phyloP scores from a whole-genome alignment of 805 yeast genomes.

The Soucietia sequanensis region DNA sequence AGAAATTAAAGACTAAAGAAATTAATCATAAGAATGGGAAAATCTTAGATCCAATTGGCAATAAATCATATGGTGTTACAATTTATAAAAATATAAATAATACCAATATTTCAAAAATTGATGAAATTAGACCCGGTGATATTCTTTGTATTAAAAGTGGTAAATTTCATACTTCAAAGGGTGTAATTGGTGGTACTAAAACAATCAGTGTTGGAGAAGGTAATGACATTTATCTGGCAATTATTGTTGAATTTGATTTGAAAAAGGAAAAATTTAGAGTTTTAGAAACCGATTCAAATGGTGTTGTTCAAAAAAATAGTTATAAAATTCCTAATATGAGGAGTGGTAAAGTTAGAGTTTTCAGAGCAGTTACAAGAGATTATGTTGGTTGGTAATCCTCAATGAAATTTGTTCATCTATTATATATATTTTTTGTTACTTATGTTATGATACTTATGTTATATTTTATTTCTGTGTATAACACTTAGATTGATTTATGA shows the following conservation, averaged over 20 bases:
- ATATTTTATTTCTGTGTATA: too few relatives aligned
- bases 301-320: constrained; percentile 56
- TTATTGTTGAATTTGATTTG: constrained; percentile 73
- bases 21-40: constrained; percentile 5
- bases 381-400: constrained; percentile 70
- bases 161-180: constrained; percentile 68
- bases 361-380: constrained; percentile 72
- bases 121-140: constrained; percentile 80
- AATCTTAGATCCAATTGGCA: constrained; percentile 58
- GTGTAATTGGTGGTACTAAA: constrained; percentile 30
- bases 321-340: constrained; percentile 72
- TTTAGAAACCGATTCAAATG: constrained; percentile 51
- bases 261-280: constrained; percentile 70
- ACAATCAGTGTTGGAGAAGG: constrained; percentile 57
- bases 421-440: too few relatives aligned
- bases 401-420: too few relatives aligned
- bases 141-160: constrained; percentile 74
- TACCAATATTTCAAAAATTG: constrained; percentile 46
- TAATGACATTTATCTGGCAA: constrained; percentile 43
- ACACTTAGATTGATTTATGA: too few relatives aligned
- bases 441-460: too few relatives aligned
- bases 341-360: constrained; percentile 76
- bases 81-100: constrained; percentile 53
- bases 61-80: constrained; percentile 70
- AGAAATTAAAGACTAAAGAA: constrained; percentile 10